Base-by-base conservation (phyloP, 805 yeast genomes). In the Spathaspora girioi region DNA sequence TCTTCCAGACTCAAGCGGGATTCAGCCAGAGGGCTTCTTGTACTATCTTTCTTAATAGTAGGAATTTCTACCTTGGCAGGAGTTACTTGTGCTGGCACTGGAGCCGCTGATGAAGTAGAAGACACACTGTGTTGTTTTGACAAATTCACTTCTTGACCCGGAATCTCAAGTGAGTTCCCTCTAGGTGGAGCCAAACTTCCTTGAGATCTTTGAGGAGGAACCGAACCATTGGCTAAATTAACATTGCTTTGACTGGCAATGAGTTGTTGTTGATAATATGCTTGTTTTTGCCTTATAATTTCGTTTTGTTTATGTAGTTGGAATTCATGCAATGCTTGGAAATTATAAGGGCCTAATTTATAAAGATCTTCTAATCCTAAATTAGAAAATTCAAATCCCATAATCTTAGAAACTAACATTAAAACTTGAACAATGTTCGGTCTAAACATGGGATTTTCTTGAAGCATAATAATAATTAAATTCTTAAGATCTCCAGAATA, bases 391-490 rank as follows among this genome's bases (percentile, higher is more conserved):
- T 75, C 72, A 47, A 48, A 55, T 5, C 61, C 59, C 53, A 80
- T 75, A 51, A 80, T 73, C 32, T 82, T 82, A 48, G 82, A 68
- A 65, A 91, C 72, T 44, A 81, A 69, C 64, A 86, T 83, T 35
- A 91, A 62, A 1, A 93, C 86, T 68, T 92, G 97, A 57, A 84
- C 89, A 15, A 90, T 83, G 64, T 90, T 92, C 2, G 98, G 98
- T 61, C 99, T 79, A 57, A 79, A 74, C 12, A 81, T 64, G 2
- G 97, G 97, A 58, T 86, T 88, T 52, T 89, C 96, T 55, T 88
- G 89, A 40, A 93, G 74, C 84, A 90, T 80, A 27, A 88, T 83
- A 41, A 86, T 79, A 50, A 91, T 86, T 62, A 94, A 73, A 61
- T 85, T 85, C 61, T 85, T 87, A 56, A 94, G 69, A 49, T 84